These are phyloP conservation scores for Aristolochia contorta DNA, from an alignment of 164 flowering plant species.

Conservation along the genomic window DNA sequence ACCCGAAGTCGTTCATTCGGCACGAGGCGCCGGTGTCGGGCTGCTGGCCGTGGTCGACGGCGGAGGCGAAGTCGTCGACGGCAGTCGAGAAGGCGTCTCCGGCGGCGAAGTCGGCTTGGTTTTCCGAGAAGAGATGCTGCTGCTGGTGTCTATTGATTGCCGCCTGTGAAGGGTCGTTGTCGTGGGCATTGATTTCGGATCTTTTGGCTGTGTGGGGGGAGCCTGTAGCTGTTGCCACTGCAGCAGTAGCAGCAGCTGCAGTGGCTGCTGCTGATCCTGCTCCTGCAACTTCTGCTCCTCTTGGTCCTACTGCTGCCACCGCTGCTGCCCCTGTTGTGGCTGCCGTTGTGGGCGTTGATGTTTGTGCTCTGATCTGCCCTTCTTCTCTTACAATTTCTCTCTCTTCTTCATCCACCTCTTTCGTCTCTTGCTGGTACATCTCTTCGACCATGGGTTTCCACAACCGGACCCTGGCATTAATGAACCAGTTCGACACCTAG, in stretches of 20 bases:
- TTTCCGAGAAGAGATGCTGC: constrained; percentile 7
- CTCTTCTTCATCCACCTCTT: constrained; percentile 15
- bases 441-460: constrained; percentile 62
- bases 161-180: constrained; percentile 30
- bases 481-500: constrained; percentile 52
- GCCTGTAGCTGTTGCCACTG: constrained; percentile 7
- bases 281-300: too few species aligned
- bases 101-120: constrained; percentile 1
- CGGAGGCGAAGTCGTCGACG: background rate
- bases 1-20: constrained; percentile 26
- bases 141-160: constrained; percentile 26
- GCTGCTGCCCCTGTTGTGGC: constrained; percentile 1
- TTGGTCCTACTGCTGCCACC: too few species aligned
- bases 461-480: constrained; percentile 46
- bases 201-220: constrained; percentile 19
- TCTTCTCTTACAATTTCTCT: constrained; percentile 1
- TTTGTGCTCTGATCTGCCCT: constrained; percentile 10
- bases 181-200: constrained; percentile 28
- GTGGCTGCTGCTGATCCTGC: constrained; percentile 9
- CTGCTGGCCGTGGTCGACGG: background rate
- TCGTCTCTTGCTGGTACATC: constrained; percentile 41
- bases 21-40: background rate
- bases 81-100: background rate
- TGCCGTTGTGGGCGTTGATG: constrained; percentile 12
- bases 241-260: constrained; percentile 11